Evolutionary conservation across 768 basidiomycete genomes (phyloP), one percentile per base, ranked within the genome.

Genomic region (Boletus bicolor): DNA sequence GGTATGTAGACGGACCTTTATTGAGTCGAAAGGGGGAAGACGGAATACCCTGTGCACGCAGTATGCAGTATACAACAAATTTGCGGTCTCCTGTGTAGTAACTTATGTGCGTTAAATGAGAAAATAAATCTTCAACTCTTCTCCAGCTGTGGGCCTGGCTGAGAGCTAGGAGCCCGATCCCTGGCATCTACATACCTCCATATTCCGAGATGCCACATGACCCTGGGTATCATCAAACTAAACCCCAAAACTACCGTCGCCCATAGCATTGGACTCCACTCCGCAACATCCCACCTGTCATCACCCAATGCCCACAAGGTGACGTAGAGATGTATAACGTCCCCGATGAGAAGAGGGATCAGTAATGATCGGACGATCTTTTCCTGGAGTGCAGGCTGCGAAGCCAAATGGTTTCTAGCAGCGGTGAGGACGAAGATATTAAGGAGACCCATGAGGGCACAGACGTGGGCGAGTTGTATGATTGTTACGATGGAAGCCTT

Each of bases 291-390:
- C 84, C 86, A 90, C 57, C 79, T 76, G 51, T 82, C 74, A 38
- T 88, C 86, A n/a, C 87, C 89, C 24, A 90, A 71, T 0, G 86
- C 87, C 86, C 86, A 91, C 7, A 90, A 64, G 0, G 89, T 90
- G 44, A 91, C 68, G 48, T 73, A 77, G 49, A 90, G 67, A 63
- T 91, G 89, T 14, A 82, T 60, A 28, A 87, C 59, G 66, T 91
- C 89, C 0, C 86, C 89, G 32, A 86, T 66, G 37, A 89, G 75
- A 9, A 91, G 80, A 9, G 89, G 89, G 4, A 77, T 79, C 46
- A 91, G 74, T 17, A 90, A 74, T 2, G 85, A 79, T 34, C 73
- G 72, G 39, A 84, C 79, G 21, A 91, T 80, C 68, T 84, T 86
- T 68, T 91, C 89, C 72, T 91, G 89, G 15, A 89, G 66, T 3